These are phyloP conservation scores for Cucumis melo DNA, from an alignment of 306 rosid genomes.

Conservation along the genomic window DNA sequence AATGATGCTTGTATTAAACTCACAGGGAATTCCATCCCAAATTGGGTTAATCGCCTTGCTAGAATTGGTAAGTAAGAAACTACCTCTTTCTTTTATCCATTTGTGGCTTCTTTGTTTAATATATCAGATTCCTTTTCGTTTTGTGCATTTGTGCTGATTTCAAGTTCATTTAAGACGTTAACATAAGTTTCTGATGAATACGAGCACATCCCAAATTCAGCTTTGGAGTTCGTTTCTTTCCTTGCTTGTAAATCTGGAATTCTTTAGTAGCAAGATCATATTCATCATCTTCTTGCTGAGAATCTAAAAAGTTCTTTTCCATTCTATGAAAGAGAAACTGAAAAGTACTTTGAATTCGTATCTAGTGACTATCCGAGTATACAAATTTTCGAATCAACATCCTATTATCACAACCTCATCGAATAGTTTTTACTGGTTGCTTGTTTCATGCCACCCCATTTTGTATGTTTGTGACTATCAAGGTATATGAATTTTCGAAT, in stretches of 20 bases:
- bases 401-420: too few relatives aligned
- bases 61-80: slow-evolving; percentile 64
- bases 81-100: too few relatives aligned
- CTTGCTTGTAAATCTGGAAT: background rate
- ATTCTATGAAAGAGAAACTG: too few relatives aligned
- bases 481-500: too few relatives aligned
- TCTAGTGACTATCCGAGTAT: background rate
- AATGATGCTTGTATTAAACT: slow-evolving; percentile 59
- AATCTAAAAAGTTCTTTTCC: too few relatives aligned
- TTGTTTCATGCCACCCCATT: background rate
- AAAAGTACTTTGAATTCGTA: background rate
- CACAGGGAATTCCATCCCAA: slow-evolving; percentile 74
- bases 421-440: too few relatives aligned
- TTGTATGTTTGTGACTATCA: background rate
- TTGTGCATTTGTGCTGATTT: background rate
- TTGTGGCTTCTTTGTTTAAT: background rate
- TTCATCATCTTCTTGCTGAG: background rate
- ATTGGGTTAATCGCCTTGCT: slow-evolving; percentile 94
- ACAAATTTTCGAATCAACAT: too few relatives aligned
- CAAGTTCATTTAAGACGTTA: background rate
- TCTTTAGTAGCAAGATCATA: background rate
- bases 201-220: background rate
- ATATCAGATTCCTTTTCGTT: background rate
- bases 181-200: background rate
- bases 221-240: background rate